Conservation (phyloP, 441 rosid genomes). For the Pelargonium myrrhifolium region DNA sequence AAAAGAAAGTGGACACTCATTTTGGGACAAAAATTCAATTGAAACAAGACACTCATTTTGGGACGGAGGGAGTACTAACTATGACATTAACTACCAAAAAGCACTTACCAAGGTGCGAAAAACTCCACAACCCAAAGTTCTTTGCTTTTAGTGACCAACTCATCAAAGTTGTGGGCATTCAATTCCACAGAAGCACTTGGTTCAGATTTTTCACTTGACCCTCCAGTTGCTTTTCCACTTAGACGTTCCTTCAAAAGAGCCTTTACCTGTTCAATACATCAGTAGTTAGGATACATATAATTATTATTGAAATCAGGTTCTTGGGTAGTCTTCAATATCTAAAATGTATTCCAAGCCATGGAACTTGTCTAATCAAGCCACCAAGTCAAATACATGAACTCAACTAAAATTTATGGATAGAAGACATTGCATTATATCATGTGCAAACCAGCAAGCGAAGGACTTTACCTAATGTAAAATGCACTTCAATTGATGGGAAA, state of each 20-base stretch:
- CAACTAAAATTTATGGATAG: background rate
- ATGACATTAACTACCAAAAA: background rate
- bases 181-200: conserved; percentile 67
- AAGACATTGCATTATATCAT: conserved; percentile 1
- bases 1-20: too few species aligned
- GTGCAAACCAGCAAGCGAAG: background rate
- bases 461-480: background rate
- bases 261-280: conserved; percentile 46
- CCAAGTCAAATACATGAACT: background rate
- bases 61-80: too few species aligned
- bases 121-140: conserved; percentile 98
- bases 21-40: too few species aligned
- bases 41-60: too few species aligned
- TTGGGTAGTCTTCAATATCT: conserved; percentile 7
- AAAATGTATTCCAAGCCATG: background rate
- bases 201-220: conserved; percentile 77
- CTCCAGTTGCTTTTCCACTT: conserved; percentile 69
- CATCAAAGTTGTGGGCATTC: conserved; percentile 80
- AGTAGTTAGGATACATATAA: conserved; percentile 2
- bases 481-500: background rate
- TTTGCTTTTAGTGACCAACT: conserved; percentile 84
- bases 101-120: conserved; percentile 92
- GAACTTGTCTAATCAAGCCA: background rate
- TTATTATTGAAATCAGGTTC: background rate
- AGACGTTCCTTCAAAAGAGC: conserved; percentile 82